Conservation (phyloP, 768 basidiomycete species). For the Piloderma croceum region DNA sequence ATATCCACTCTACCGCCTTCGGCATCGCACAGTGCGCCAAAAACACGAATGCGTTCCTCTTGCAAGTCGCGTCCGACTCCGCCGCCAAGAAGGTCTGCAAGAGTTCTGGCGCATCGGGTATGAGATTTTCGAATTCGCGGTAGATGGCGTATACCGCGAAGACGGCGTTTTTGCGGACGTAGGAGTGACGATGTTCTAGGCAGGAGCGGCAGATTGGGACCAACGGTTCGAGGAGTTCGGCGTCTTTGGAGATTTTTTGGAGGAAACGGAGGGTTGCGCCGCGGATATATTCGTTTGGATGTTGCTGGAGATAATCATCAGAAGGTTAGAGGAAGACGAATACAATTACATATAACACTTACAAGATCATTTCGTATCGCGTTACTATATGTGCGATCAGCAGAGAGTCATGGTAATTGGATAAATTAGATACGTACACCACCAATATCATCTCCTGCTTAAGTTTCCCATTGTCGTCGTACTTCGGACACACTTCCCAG, state of each 20-base stretch:
- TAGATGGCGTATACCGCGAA: conserved; percentile 95
- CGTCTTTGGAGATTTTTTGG: conserved; percentile 90
- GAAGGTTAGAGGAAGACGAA: conserved; percentile 3
- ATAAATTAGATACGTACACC: conserved; percentile 57
- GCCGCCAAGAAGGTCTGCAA: conserved; percentile 94
- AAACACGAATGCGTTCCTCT: conserved; percentile 95
- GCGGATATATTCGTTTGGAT: conserved; percentile 98
- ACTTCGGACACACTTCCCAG: conserved; percentile 97
- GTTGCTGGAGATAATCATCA: conserved; percentile 59
- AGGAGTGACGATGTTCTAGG: conserved; percentile 95
- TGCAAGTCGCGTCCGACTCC: conserved; percentile 93
- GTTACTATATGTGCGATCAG: conserved; percentile 49
- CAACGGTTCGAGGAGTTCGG: conserved; percentile 92
- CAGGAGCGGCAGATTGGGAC: conserved; percentile 90
- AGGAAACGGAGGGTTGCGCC: conserved; percentile 96
- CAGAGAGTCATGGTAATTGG: conserved; percentile 8
- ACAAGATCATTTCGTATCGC: conserved; percentile 97
- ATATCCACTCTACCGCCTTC: conserved; percentile 88
- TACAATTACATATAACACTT: conserved; percentile 23
- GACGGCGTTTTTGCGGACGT: conserved; percentile 97
- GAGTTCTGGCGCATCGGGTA: conserved; percentile 94
- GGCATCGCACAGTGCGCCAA: conserved; percentile 81
- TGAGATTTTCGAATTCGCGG: conserved; percentile 88
- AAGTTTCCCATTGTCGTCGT: conserved; percentile 93
- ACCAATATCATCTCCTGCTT: conserved; percentile 99